Percentiles rank a stretch among this genome's conserved stretches.
Evolutionary conservation across 75 land plant genomes (phyloP).

Genomic region (Adiantum capillusveneris): DNA sequence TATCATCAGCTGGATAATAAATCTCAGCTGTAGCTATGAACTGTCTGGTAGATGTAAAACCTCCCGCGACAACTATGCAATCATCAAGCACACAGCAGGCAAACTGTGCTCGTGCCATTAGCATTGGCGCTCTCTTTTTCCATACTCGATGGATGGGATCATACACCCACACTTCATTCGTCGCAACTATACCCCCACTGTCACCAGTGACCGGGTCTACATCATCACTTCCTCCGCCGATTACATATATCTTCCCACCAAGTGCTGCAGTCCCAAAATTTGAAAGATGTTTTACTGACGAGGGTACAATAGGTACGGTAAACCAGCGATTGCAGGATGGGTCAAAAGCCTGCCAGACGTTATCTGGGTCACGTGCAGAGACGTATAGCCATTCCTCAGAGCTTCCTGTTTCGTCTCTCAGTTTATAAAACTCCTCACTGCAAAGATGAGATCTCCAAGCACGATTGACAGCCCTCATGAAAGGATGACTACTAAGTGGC

Average conservation of each 20-base stretch:
- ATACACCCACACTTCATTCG: conserved; percentile 87
- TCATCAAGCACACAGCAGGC: conserved; percentile 69
- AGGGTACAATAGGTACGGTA: conserved; percentile 64
- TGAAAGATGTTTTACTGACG: conserved; percentile 54
- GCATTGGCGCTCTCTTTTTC: conserved; percentile 57
- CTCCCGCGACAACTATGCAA: conserved; percentile 83
- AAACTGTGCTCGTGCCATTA: conserved; percentile 78
- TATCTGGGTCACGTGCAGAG: conserved; percentile 75
- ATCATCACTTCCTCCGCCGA: conserved; percentile 89
- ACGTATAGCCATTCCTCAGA: conserved; percentile 76
- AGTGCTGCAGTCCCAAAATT: conserved; percentile 72
- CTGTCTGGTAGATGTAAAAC: conserved; percentile 58
- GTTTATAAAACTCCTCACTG: conserved; percentile 57
- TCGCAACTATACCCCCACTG: conserved; percentile 63
- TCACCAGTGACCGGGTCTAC: conserved; percentile 82
- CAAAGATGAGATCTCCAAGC: conserved; percentile 71
- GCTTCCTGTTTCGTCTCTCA: conserved; percentile 47
- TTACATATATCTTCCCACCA: conserved; percentile 75
- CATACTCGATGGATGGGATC: conserved; percentile 58
- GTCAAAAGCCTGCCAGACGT: conserved; percentile 91
- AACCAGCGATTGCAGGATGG: conserved; percentile 66
- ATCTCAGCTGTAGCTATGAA: conserved; percentile 65
- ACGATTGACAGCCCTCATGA: conserved; percentile 63
- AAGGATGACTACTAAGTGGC: conserved; percentile 52
- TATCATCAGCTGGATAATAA: conserved; percentile 63